Conservation (phyloP, 495 filamentous ascomycete species). For the Annulohypoxylon maeteangense region DNA sequence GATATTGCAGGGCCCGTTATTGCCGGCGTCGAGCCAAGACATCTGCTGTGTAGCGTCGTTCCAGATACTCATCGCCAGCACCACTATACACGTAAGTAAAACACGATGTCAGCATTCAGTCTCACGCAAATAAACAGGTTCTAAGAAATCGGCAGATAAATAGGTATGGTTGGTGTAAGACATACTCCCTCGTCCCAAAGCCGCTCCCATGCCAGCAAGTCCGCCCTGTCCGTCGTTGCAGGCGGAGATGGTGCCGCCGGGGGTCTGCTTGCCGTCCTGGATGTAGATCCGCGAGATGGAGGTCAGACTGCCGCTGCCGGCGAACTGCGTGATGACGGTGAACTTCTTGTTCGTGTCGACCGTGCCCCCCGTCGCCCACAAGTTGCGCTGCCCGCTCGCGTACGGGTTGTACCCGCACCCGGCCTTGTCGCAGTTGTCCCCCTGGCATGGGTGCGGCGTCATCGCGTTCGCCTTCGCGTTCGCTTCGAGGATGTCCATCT, state of each 20-base stretch:
- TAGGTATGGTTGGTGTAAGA: conserved; percentile 46
- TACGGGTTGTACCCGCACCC: conserved; percentile 71
- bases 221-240: conserved; percentile 36
- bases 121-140: conserved; percentile 40
- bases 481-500: conserved; percentile 66
- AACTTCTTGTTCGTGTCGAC: conserved; percentile 66
- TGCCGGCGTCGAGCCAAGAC: conserved; percentile 49
- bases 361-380: conserved; percentile 60
- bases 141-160: conserved; percentile 57
- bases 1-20: conserved; percentile 63
- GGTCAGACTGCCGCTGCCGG: conserved; percentile 59
- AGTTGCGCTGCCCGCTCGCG: conserved; percentile 60
- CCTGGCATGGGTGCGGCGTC: conserved; percentile 62
- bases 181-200: conserved; percentile 45
- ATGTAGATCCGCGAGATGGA: conserved; percentile 67
- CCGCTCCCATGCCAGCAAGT: conserved; percentile 41
- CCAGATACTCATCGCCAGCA: conserved; percentile 46
- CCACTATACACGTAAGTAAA: conserved; percentile 30
- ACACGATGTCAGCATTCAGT: conserved; percentile 57
- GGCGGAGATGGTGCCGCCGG: conserved; percentile 35
- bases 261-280: conserved; percentile 54
- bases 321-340: conserved; percentile 70
- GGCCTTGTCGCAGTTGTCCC: conserved; percentile 60
- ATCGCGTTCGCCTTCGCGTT: conserved; percentile 61
- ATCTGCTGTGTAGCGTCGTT: conserved; percentile 45